Conservation (phyloP, 768 basidiomycete species). For the Chalciporus sphaerocephalus region DNA sequence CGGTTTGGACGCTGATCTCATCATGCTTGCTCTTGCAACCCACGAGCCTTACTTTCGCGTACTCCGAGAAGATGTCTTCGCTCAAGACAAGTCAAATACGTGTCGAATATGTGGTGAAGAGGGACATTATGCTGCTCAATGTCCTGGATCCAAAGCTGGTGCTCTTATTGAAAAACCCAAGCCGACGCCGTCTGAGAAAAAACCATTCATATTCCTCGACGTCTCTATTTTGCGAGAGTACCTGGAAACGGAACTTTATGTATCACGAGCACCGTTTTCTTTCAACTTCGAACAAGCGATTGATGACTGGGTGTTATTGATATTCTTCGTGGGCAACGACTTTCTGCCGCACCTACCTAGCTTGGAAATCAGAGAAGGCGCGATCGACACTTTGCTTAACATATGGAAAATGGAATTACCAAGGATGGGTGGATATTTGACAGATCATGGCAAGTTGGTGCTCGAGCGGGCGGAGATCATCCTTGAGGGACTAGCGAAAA, state of each 20-base stretch:
- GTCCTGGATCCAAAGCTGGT: constrained; percentile 75
- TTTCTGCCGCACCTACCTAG: constrained; percentile 95
- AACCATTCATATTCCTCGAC: constrained; percentile 99
- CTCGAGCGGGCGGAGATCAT: constrained; percentile 87
- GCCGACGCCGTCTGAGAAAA: constrained; percentile 54
- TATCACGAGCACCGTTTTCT: constrained; percentile 70
- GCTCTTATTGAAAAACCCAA: constrained; percentile 42
- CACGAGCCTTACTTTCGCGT: constrained; percentile 99
- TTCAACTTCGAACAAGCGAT: constrained; percentile 95
- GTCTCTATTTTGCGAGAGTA: constrained; percentile 94
- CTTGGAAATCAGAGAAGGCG: constrained; percentile 98
- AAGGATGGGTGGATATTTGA: constrained; percentile 96
- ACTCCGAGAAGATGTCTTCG: constrained; percentile 95
- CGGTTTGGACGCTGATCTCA: constrained; percentile 97
- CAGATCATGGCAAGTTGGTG: constrained; percentile 87
- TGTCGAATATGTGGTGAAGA: constrained; percentile 94
- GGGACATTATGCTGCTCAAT: constrained; percentile 94
- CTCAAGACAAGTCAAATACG: constrained; percentile 69
- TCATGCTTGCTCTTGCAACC: constrained; percentile 96
- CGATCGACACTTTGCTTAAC: constrained; percentile 92
- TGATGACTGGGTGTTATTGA: constrained; percentile 99
- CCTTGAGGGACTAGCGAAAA: constrained; percentile 87
- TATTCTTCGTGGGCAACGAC: constrained; percentile 99
- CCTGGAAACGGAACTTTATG: constrained; percentile 91
- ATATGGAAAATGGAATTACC: constrained; percentile 95